Evolutionary conservation across 1,139 yeast species (phyloP), one percentile per base, ranked within the genome.

Genomic region (Kodamaea sp.): DNA sequence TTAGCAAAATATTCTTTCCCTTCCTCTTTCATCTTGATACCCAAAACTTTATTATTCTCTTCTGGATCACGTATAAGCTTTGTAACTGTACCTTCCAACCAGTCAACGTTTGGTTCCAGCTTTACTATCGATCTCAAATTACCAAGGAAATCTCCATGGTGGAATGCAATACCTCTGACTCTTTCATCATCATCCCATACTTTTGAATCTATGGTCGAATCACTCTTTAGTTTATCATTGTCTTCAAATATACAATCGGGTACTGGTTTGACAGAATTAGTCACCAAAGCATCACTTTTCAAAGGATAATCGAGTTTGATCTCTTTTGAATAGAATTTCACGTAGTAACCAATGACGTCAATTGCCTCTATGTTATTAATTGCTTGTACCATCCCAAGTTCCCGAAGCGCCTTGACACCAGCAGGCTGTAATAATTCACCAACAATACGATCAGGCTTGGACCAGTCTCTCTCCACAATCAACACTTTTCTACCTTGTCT

Each of bases 381-480:
- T 2, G 95, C 82, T 47, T 79, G 78, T 24, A 76, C 75, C 85
- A 92, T 79, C 4, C 97, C 97, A 27, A 92, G 68, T 49, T 85
- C 82, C 48, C 75, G 70, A 43, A 92, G 70, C 1, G 96, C 94
- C 56, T 84, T 78, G 28, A 90, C 68, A 9, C 98, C 98, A 24
- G 89, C 92, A 4, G 99, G 99, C 62, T 92, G 99, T 74, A 92
- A 74, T 54, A 92, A 73, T 61, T 92, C 99, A 31, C 99, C 99
- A 29, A 92, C 98, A 43, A 92, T 92, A 51, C 98, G 76, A 61
- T 92, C 97, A 1, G 98, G 98, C 59, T 80, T 85, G 23, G 78
- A 62, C 85, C 96, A 84, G 58, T 88, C 96, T 48, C 97, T 75
- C 61, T 92, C 99, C 24, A 83, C 67, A 30, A 84, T 78, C 40